These are phyloP conservation scores for Boletus insuetus DNA, from an alignment of 768 basidiomycete genomes.

Conservation along the genomic window DNA sequence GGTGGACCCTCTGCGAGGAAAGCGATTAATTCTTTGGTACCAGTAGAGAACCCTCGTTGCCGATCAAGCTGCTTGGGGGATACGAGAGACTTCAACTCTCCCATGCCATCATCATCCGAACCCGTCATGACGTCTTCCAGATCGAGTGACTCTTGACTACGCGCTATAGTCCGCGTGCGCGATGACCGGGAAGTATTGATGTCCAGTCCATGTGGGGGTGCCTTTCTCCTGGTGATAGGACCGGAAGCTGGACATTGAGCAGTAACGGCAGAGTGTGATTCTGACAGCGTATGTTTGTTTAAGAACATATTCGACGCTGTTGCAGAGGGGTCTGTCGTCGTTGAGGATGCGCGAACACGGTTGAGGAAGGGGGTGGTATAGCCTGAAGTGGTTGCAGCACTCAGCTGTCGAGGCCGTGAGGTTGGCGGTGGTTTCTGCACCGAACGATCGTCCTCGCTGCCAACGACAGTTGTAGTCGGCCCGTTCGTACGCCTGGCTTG, in stretches of 20 bases:
- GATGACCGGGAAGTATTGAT: slow-evolving; percentile 23
- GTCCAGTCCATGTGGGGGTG: slow-evolving; percentile 29
- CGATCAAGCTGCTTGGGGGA: slow-evolving; percentile 40
- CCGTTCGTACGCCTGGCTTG: slow-evolving; percentile 24
- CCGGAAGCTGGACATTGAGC: slow-evolving; percentile 25
- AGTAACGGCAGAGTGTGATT: slow-evolving; percentile 29
- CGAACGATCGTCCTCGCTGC: slow-evolving; percentile 51
- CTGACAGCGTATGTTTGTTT: slow-evolving; percentile 31
- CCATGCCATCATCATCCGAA: slow-evolving; percentile 57
- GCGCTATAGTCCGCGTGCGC: slow-evolving; percentile 47
- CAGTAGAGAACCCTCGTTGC: slow-evolving; percentile 40
- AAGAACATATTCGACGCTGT: slow-evolving; percentile 5
- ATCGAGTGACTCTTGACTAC: slow-evolving; percentile 66
- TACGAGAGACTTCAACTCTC: slow-evolving; percentile 26
- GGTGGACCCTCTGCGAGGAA: slow-evolving; percentile 60
- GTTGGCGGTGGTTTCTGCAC: slow-evolving; percentile 34
- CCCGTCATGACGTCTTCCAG: slow-evolving; percentile 73
- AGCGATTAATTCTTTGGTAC: slow-evolving; percentile 50
- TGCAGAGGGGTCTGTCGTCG: slow-evolving; percentile 30
- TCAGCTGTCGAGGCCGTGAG: slow-evolving; percentile 45
- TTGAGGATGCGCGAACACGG: slow-evolving; percentile 32
- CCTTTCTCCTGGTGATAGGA: slow-evolving; percentile 20
- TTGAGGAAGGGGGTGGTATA: slow-evolving; percentile 24
- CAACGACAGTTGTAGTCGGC: slow-evolving; percentile 47
- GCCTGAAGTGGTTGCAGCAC: slow-evolving; percentile 42